Percentiles rank a stretch among this genome's conserved stretches.
Evolutionary conservation across 2,329 filamentous ascomycete genomes (phyloP).

Genomic region (Xylaria sp.): DNA sequence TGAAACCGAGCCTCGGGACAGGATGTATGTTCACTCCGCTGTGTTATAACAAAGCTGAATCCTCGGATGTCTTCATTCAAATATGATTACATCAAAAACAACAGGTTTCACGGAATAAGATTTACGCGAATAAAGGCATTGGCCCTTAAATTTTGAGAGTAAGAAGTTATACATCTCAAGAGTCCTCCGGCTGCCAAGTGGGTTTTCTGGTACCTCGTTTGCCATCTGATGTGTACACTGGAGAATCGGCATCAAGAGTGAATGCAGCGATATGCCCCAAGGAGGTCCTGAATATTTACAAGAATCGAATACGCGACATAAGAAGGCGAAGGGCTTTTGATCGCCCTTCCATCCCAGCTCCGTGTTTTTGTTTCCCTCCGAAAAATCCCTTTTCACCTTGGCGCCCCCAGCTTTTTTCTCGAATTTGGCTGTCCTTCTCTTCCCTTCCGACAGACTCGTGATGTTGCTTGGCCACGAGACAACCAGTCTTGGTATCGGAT

Average conservation of each 20-base stretch:
- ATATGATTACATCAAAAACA: not conserved
- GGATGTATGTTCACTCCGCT: not conserved
- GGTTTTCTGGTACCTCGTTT: slow-evolving; percentile 13
- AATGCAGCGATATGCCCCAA: not conserved
- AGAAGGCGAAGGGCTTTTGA: not conserved
- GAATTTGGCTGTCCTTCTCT: not conserved
- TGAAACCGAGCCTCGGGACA: not conserved
- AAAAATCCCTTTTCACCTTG: not conserved
- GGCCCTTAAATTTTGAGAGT: slow-evolving; percentile 4
- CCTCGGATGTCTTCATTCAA: not conserved
- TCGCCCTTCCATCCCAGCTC: not conserved
- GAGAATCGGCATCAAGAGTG: not conserved
- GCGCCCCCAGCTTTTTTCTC: not conserved
- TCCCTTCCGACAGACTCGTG: slow-evolving; percentile 7
- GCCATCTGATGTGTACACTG: slow-evolving; percentile 10
- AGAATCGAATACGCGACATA: slow-evolving; percentile 36
- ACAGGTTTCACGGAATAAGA: not conserved
- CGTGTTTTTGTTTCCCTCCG: not conserved
- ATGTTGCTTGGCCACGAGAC: not conserved
- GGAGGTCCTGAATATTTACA: slow-evolving; percentile 33
- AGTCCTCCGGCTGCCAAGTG: slow-evolving; percentile 6
- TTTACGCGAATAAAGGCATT: not conserved
- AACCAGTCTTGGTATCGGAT: slow-evolving; percentile 6
- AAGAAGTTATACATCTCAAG: slow-evolving; percentile 17
- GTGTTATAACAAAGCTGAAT: not conserved